These are phyloP conservation scores for Globisporangium abappressorium DNA, from an alignment of 352 stramenopile species.

Conservation along the genomic window DNA sequence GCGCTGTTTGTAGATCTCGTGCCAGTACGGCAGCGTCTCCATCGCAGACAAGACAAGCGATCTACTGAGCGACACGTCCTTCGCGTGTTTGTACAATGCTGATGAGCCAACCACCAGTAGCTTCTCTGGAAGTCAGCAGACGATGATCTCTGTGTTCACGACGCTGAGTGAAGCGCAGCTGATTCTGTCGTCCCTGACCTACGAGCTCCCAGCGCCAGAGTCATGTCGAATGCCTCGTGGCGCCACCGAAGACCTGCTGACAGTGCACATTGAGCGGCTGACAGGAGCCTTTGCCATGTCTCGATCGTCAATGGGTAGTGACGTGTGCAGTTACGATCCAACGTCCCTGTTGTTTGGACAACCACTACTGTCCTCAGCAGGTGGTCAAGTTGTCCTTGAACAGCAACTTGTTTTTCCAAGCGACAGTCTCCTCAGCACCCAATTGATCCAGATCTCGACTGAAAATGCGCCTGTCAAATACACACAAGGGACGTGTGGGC, in stretches of 20 bases:
- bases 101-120: not conserved
- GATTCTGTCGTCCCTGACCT: slow-evolving; percentile 28
- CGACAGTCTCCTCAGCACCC: not conserved
- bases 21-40: slow-evolving; percentile 22
- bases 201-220: slow-evolving; percentile 9
- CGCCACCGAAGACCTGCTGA: slow-evolving; percentile 3
- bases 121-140: not conserved
- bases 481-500: not conserved
- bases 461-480: not conserved
- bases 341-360: not conserved
- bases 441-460: slow-evolving; percentile 1
- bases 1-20: slow-evolving; percentile 16
- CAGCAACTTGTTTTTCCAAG: slow-evolving; percentile 1
- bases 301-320: not conserved
- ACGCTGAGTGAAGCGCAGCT: slow-evolving; percentile 26
- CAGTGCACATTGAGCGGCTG: not conserved
- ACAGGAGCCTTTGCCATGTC: not conserved
- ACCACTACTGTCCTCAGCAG: not conserved
- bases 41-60: slow-evolving; percentile 12
- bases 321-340: slow-evolving; percentile 1
- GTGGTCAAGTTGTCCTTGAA: not conserved
- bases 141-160: slow-evolving; percentile 18
- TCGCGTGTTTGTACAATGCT: slow-evolving; percentile 12
- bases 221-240: not conserved
- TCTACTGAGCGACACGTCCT: slow-evolving; percentile 23